These are phyloP conservation scores for Microbotryum saponariae DNA, from an alignment of 1,284 basidiomycete genomes.

Conservation along the genomic window DNA sequence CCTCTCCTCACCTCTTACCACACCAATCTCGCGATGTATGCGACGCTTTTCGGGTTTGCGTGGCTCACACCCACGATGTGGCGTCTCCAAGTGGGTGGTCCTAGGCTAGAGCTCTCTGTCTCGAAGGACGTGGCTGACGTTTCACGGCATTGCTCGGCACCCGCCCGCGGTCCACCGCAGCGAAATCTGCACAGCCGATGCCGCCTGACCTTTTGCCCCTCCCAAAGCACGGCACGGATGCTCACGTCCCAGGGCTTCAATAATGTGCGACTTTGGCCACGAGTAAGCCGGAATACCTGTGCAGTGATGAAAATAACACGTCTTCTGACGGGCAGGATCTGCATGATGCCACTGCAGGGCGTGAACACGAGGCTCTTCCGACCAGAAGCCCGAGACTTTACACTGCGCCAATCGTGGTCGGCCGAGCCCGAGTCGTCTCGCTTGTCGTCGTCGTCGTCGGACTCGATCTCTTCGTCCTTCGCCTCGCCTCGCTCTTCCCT, in stretches of 20 bases:
- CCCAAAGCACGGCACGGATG: slow-evolving; percentile 48
- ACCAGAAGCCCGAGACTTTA: slow-evolving; percentile 43
- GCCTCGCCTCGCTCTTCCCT: slow-evolving; percentile 33
- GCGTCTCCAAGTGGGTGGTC: slow-evolving; percentile 33
- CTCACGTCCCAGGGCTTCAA: slow-evolving; percentile 45
- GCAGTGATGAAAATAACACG: slow-evolving; percentile 32
- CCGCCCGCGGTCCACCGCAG: not conserved
- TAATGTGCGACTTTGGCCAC: slow-evolving; percentile 50
- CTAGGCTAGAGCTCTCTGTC: not conserved
- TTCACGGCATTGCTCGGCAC: slow-evolving; percentile 13
- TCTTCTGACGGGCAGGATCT: not conserved
- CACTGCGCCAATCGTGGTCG: slow-evolving; percentile 47
- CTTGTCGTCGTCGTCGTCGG: slow-evolving; percentile 30
- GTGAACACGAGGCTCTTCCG: slow-evolving; percentile 46
- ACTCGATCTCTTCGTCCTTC: slow-evolving; percentile 34
- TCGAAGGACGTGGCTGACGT: slow-evolving; percentile 18
- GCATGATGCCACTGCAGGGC: slow-evolving; percentile 31
- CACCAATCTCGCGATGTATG: slow-evolving; percentile 51
- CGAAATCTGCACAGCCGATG: slow-evolving; percentile 30
- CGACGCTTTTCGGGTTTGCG: slow-evolving; percentile 49
- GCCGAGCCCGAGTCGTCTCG: slow-evolving; percentile 27
- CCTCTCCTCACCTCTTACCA: slow-evolving; percentile 51
- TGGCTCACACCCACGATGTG: slow-evolving; percentile 48
- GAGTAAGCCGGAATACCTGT: slow-evolving; percentile 32
- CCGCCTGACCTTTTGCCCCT: slow-evolving; percentile 50